Percentiles rank a stretch among this genome's conserved stretches.
Evolutionary conservation across 2,329 filamentous ascomycete species (phyloP).

Genomic region (Clonostachys sp.): DNA sequence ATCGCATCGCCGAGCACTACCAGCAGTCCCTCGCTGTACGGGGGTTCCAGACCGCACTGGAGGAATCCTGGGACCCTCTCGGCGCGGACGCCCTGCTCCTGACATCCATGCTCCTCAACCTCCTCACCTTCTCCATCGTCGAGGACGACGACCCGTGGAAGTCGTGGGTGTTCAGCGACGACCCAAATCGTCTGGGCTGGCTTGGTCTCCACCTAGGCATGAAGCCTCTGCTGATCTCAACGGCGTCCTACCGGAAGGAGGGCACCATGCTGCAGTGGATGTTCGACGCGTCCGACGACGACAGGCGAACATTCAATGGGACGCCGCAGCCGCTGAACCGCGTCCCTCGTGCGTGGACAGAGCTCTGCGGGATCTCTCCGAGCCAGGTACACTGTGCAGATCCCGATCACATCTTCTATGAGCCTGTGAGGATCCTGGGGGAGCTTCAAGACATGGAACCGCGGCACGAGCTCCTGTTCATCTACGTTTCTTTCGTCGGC

Average conservation of each 20-base stretch:
- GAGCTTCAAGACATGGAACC: background rate
- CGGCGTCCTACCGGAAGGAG: background rate
- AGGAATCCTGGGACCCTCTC: constrained; percentile 3
- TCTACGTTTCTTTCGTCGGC: constrained; percentile 34
- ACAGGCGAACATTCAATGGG: background rate
- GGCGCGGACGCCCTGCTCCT: constrained; percentile 8
- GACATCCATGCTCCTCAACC: constrained; percentile 11
- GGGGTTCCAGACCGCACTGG: constrained; percentile 7
- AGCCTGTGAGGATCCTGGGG: background rate
- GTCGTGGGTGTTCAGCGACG: constrained; percentile 11
- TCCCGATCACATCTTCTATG: background rate
- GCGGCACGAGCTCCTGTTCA: background rate
- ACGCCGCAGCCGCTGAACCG: background rate
- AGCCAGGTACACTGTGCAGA: background rate
- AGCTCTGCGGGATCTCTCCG: background rate
- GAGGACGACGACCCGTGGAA: constrained; percentile 2
- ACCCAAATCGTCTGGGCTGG: constrained; percentile 8
- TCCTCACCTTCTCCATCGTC: constrained; percentile 9
- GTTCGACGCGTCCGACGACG: background rate
- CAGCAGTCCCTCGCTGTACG: constrained; percentile 9
- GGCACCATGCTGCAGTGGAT: constrained; percentile 3
- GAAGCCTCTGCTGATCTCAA: constrained; percentile 6
- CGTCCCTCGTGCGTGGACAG: background rate
- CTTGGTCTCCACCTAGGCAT: constrained; percentile 10
- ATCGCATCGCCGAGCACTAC: constrained; percentile 9